A percentile compares a stretch with the other conserved stretches of the same genome.
These are phyloP conservation scores for Trichoderma reesei DNA, from an alignment of 495 filamentous ascomycete genomes.

Conservation along the genomic window DNA sequence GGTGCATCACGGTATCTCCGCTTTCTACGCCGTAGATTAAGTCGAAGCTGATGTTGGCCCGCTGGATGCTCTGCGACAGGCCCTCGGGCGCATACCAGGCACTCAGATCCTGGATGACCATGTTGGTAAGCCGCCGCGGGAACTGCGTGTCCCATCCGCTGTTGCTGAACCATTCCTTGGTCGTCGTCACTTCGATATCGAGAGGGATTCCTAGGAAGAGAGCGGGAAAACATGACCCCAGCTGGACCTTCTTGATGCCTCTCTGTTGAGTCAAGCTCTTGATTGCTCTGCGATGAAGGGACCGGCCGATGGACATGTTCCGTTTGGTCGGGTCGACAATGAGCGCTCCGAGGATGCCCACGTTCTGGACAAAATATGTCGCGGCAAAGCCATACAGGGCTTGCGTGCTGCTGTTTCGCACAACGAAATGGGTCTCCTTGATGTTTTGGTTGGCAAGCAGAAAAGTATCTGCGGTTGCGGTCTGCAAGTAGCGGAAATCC, in stretches of 20 bases:
- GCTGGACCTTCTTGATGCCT: conserved; percentile 65
- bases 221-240: conserved; percentile 67
- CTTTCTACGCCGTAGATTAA: conserved; percentile 73
- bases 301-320: conserved; percentile 78
- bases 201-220: conserved; percentile 73
- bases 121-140: conserved; percentile 48
- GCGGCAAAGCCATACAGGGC: conserved; percentile 83
- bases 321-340: conserved; percentile 76
- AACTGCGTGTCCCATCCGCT: conserved; percentile 40
- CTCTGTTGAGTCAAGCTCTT: conserved; percentile 51
- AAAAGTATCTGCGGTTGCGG: conserved; percentile 66
- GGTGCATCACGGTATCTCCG: conserved; percentile 61
- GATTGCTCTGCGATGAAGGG: conserved; percentile 72
- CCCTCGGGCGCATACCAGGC: conserved; percentile 68
- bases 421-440: conserved; percentile 77
- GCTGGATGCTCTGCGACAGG: conserved; percentile 58
- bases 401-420: conserved; percentile 81
- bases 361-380: conserved; percentile 67
- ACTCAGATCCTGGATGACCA: conserved; percentile 52
- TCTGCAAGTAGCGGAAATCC: conserved; percentile 49
- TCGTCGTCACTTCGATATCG: conserved; percentile 35
- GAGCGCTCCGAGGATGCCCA: conserved; percentile 69
- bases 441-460: conserved; percentile 55
- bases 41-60: conserved; percentile 60
- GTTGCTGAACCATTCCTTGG: conserved; percentile 45